Percentiles rank a stretch among this genome's conserved stretches.
Conservation (phyloP, 768 basidiomycete species). For the Kwoniella dejecticola region DNA sequence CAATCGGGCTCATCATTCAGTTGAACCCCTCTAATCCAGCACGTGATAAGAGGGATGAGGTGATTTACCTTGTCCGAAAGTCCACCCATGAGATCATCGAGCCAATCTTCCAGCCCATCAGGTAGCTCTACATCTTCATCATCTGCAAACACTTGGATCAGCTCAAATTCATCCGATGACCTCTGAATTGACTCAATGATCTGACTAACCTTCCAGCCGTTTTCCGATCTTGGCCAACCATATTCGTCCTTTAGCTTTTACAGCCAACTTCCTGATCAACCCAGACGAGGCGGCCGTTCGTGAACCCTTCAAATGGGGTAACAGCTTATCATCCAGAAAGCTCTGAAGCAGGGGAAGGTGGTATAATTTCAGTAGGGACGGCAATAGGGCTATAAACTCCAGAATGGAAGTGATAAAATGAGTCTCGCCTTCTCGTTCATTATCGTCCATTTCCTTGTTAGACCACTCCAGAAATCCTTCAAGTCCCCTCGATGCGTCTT, state of each 20-base stretch:
- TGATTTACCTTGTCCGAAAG: constrained; percentile 76
- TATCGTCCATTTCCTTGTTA: constrained; percentile 28
- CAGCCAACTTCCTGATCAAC: constrained; percentile 47
- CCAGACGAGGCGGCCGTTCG: constrained; percentile 31
- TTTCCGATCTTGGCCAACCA: constrained; percentile 47
- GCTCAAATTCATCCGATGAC: background rate
- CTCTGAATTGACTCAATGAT: background rate
- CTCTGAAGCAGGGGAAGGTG: constrained; percentile 59
- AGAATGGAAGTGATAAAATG: constrained; percentile 41
- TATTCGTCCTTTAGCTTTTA: constrained; percentile 52
- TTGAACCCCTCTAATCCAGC: background rate
- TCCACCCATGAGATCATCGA: constrained; percentile 71
- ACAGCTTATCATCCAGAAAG: constrained; percentile 62
- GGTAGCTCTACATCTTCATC: constrained; percentile 62
- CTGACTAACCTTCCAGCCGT: background rate
- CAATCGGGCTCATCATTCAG: background rate
- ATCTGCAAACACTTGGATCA: constrained; percentile 28
- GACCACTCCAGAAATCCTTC: constrained; percentile 37
- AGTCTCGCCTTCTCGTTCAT: constrained; percentile 39
- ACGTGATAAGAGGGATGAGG: background rate
- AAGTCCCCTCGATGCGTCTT: constrained; percentile 49
- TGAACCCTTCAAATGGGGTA: constrained; percentile 55
- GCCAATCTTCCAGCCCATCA: constrained; percentile 70
- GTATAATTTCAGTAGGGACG: constrained; percentile 63
- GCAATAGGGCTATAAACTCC: constrained; percentile 35